These are phyloP conservation scores for Ensete glaucum DNA, from an alignment of 176 grass and related monocot genomes.

Conservation along the genomic window DNA sequence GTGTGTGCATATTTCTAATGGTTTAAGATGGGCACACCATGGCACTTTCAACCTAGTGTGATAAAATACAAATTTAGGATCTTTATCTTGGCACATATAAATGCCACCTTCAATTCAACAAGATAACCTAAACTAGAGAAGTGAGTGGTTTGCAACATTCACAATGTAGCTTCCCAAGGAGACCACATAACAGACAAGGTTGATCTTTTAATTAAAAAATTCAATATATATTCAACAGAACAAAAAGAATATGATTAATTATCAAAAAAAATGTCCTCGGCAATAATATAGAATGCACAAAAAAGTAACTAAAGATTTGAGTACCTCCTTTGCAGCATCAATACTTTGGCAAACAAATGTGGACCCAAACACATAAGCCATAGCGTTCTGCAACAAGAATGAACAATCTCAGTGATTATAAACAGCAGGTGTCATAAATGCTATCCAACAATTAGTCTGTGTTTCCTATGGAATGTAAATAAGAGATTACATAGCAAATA, in stretches of 20 bases:
- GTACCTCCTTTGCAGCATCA: slow-evolving; percentile 84
- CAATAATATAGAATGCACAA: not conserved
- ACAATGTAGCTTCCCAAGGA: too few species aligned
- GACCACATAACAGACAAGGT: not conserved
- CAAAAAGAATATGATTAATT: not conserved
- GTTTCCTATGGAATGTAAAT: not conserved
- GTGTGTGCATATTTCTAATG: too few species aligned
- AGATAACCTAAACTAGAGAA: too few species aligned
- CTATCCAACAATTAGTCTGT: not conserved
- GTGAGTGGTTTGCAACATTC: too few species aligned
- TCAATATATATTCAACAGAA: not conserved
- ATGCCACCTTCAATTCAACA: too few species aligned
- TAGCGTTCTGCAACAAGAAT: slow-evolving; percentile 72
- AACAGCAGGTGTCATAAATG: not conserved
- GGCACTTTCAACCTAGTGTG: too few species aligned
- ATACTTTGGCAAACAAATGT: slow-evolving; percentile 84
- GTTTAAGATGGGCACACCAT: too few species aligned
- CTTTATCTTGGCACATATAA: too few species aligned
- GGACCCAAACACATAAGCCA: slow-evolving; percentile 74
- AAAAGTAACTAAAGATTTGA: not conserved
- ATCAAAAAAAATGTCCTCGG: not conserved
- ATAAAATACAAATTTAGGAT: too few species aligned
- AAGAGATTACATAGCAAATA: not conserved
- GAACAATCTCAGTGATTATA: not conserved
- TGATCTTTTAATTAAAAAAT: not conserved